Percentiles rank a stretch among this genome's conserved stretches.
Evolutionary conservation across 2,329 filamentous ascomycete species (phyloP).

Genomic region (Dactylonectria macrodidyma): DNA sequence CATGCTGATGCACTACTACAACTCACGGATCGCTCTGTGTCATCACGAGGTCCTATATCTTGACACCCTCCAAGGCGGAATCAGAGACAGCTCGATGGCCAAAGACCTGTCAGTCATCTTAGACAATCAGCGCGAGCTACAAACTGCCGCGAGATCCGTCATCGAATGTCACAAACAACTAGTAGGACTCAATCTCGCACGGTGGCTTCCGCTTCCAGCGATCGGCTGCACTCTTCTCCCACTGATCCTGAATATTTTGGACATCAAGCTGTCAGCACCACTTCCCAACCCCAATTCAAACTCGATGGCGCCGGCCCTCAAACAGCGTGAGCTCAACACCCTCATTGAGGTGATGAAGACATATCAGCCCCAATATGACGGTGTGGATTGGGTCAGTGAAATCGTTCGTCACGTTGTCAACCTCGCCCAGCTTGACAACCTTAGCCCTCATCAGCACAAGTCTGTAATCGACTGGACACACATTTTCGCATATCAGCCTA

Average conservation of each 20-base stretch:
- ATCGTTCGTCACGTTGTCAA: slow-evolving; percentile 2
- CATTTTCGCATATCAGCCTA: slow-evolving; percentile 3
- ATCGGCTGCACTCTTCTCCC: slow-evolving; percentile 1
- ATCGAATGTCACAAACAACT: not conserved
- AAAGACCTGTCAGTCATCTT: slow-evolving; percentile 1
- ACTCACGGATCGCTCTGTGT: not conserved
- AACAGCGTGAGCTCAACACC: slow-evolving; percentile 3
- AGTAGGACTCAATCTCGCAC: slow-evolving; percentile 2
- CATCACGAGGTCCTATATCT: not conserved
- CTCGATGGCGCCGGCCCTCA: not conserved
- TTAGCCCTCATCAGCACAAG: not conserved
- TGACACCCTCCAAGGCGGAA: not conserved
- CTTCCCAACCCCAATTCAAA: not conserved
- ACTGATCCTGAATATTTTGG: slow-evolving; percentile 3
- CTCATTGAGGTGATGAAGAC: slow-evolving; percentile 9
- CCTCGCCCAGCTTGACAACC: slow-evolving; percentile 7
- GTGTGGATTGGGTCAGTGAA: slow-evolving; percentile 1
- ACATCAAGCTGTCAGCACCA: slow-evolving; percentile 1
- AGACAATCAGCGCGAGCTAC: slow-evolving; percentile 4
- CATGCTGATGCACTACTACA: slow-evolving; percentile 4
- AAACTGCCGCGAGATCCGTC: not conserved
- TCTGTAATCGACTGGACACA: not conserved
- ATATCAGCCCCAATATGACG: slow-evolving; percentile 6
- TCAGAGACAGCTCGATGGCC: not conserved
- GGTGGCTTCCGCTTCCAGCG: not conserved